Conservation (phyloP, 805 yeast species). For the Hyphopichia homilentoma region DNA sequence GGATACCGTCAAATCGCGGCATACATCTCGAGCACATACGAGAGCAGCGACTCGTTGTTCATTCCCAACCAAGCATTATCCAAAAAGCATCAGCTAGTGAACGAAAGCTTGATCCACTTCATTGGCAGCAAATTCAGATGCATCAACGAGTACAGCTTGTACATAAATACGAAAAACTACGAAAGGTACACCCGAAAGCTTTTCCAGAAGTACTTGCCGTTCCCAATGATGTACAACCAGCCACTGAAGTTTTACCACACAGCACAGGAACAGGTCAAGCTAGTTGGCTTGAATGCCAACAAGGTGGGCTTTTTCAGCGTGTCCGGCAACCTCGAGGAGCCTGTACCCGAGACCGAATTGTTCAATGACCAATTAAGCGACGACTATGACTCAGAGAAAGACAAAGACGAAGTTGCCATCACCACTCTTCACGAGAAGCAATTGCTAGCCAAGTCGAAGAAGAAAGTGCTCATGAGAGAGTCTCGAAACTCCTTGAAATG, state of each 20-base stretch:
- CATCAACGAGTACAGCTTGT: constrained; percentile 56
- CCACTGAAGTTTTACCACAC: constrained; percentile 45
- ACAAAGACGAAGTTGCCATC: constrained; percentile 22
- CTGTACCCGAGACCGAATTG: constrained; percentile 26
- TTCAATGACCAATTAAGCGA: constrained; percentile 11
- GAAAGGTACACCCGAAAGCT: constrained; percentile 54
- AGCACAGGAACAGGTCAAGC: constrained; percentile 32
- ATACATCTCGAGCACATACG: constrained; percentile 7
- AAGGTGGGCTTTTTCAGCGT: constrained; percentile 28
- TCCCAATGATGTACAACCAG: constrained; percentile 72
- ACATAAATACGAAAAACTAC: constrained; percentile 55
- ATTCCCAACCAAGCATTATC: constrained; percentile 4
- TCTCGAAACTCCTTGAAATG: constrained; percentile 30
- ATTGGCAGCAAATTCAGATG: constrained; percentile 38
- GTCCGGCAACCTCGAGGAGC: constrained; percentile 8
- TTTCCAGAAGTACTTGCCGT: constrained; percentile 53
- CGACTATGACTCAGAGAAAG: constrained; percentile 15
- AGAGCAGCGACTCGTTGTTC: not conserved
- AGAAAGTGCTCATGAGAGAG: constrained; percentile 26
- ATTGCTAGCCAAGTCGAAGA: constrained; percentile 30
- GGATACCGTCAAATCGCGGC: constrained; percentile 15
- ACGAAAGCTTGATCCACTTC: constrained; percentile 42
- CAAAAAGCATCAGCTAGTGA: constrained; percentile 31
- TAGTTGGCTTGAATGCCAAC: constrained; percentile 26
- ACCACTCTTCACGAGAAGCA: constrained; percentile 38